Base-by-base conservation (phyloP, 768 basidiomycete genomes). In the Leucocoprinus sp. region DNA sequence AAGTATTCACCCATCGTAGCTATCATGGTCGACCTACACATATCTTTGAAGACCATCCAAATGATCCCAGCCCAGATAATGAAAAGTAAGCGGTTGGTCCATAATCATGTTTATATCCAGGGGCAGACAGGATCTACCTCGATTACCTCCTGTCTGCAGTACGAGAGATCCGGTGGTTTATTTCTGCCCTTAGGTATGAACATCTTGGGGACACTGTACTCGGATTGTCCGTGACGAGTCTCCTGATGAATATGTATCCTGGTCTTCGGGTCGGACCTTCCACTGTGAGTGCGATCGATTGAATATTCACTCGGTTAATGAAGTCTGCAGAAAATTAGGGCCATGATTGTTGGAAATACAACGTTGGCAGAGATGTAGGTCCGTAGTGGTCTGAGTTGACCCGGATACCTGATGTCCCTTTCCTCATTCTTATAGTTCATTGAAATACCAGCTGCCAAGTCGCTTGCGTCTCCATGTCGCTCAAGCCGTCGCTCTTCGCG, bases 11-110 rank as follows among this genome's bases (percentile, higher is more conserved):
- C 1, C 87, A 90, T 56, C 78, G 85, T 27, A 82, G 81, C 57
- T 75, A 69, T 55, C 75, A 68, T 54, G 86, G 75, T 0, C 70
- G 87, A 2, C 84, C 85, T 0, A 80, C 76, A 5, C 77, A 84
- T 53, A 65, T 85, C 19, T 90, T 90, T 52, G 87, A 90, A 57
- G 87, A 90, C 60, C 70, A 66, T 28, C 75, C 70, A 0, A 68
- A 76, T 51, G 86, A 90, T 60, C 80, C 73, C 2, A 82, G 82
- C 41, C 86, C 84, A 5, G 87, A 90, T 57, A 89, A 90, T 51
- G 87, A 90, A 65, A 82, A 76, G 87, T 86, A 44, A 54, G 69
- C 22, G 36, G 3, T n/a, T 36, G 17, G 18, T 29, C 12, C 17
- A 4, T 6, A 38, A 8, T 34, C 27, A 45, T 42, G 22, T 44